These are phyloP conservation scores for Blepharisma stoltei DNA, from an alignment of 73 alveolate genomes.

Conservation along the genomic window DNA sequence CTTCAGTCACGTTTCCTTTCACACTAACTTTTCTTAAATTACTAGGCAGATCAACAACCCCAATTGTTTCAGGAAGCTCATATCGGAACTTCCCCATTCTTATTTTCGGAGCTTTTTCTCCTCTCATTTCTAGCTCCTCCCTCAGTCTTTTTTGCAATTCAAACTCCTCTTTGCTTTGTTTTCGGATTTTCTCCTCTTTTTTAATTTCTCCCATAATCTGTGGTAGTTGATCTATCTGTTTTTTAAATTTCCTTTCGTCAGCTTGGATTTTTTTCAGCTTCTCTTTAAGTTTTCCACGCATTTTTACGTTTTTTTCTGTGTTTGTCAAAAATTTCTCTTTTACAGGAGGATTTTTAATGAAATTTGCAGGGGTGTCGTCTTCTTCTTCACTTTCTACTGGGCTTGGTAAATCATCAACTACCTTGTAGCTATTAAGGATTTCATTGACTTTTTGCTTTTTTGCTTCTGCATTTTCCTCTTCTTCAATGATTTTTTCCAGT, in stretches of 20 bases:
- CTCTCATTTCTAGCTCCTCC: not conserved
- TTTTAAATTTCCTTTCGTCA: not conserved
- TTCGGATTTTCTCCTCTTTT: not conserved
- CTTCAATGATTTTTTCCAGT: not conserved
- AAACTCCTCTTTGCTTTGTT: not conserved
- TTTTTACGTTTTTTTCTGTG: constrained; percentile 19
- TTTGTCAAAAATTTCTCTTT: constrained; percentile 4
- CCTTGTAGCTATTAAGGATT: not conserved
- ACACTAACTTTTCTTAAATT: not conserved
- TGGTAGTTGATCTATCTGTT: not conserved
- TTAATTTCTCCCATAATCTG: not conserved
- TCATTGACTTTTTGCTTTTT: not conserved
- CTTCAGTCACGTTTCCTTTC: constrained; percentile 29
- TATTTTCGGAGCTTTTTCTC: constrained; percentile 22
- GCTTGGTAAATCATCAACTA: constrained; percentile 20
- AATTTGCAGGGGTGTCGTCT: constrained; percentile 3
- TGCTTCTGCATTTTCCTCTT: not conserved
- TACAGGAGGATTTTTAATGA: constrained; percentile 9
- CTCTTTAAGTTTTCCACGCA: constrained; percentile 5
- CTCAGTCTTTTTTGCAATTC: not conserved
- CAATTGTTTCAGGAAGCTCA: constrained; percentile 6
- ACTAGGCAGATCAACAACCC: not conserved
- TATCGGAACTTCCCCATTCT: constrained; percentile 35
- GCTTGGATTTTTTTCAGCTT: not conserved
- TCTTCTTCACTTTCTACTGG: constrained; percentile 25